Conservation (phyloP, 2,329 filamentous ascomycete genomes). For the Neonectria sp. region DNA sequence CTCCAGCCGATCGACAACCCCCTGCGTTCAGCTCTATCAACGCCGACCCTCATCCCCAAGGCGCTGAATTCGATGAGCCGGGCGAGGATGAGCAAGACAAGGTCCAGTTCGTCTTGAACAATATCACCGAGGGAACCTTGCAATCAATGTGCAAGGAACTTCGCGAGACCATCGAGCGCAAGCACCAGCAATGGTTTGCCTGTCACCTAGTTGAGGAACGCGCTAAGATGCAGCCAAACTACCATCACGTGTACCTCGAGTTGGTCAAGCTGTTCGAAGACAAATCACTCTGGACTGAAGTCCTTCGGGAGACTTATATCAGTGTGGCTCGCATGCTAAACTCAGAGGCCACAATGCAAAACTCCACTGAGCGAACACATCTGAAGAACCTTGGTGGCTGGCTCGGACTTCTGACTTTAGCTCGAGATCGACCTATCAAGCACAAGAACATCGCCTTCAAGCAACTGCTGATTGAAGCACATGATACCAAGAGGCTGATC, state of each 20-base stretch:
- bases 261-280: slow-evolving; percentile 88
- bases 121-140: slow-evolving; percentile 92
- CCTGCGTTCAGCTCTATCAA: slow-evolving; percentile 85
- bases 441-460: slow-evolving; percentile 98
- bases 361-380: slow-evolving; percentile 86
- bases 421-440: slow-evolving; percentile 94
- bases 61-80: slow-evolving; percentile 83
- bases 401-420: slow-evolving; percentile 93
- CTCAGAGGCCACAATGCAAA: slow-evolving; percentile 88
- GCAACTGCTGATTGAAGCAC: slow-evolving; percentile 92
- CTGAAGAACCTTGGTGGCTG: slow-evolving; percentile 95
- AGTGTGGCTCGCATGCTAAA: slow-evolving; percentile 91
- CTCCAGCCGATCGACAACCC: slow-evolving; percentile 71
- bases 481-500: slow-evolving; percentile 91
- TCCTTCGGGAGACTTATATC: slow-evolving; percentile 93
- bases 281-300: slow-evolving; percentile 85
- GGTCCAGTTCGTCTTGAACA: slow-evolving; percentile 96
- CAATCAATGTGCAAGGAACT: slow-evolving; percentile 88
- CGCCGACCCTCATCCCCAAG: slow-evolving; percentile 77
- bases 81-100: slow-evolving; percentile 90
- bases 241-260: slow-evolving; percentile 92
- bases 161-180: slow-evolving; percentile 81
- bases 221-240: slow-evolving; percentile 97
- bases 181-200: slow-evolving; percentile 97
- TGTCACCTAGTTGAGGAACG: slow-evolving; percentile 95